Evolutionary conservation across 768 basidiomycete genomes (phyloP).

Genomic region (Hortiboletus flavorubellus): DNA sequence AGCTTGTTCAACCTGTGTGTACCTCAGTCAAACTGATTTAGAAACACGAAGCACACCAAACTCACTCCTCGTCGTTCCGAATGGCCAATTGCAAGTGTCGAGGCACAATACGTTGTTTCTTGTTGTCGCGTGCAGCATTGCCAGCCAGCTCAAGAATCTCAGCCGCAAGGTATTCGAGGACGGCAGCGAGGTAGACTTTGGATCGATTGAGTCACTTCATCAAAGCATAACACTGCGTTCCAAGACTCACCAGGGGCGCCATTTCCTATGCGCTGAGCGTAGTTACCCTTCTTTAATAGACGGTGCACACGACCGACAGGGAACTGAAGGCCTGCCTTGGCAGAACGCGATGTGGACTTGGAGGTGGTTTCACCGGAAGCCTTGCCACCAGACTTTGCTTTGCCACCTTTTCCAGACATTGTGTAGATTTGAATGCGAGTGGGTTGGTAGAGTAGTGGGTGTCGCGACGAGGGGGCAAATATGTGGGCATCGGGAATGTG

Average conservation of each 20-base stretch:
- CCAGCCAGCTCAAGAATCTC: conserved; percentile 64
- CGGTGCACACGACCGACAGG: conserved; percentile 64
- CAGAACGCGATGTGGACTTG: conserved; percentile 38
- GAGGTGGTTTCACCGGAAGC: conserved; percentile 36
- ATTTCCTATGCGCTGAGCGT: conserved; percentile 53
- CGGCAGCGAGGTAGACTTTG: conserved; percentile 57
- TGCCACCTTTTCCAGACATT: conserved; percentile 45
- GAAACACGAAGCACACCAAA: neutral
- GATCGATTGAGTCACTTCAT: neutral
- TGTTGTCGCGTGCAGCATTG: conserved; percentile 52
- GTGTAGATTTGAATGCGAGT: neutral
- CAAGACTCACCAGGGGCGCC: conserved; percentile 43
- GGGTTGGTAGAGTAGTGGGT: neutral
- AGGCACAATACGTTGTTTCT: conserved; percentile 61
- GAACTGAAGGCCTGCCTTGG: conserved; percentile 42
- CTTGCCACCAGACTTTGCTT: conserved; percentile 69
- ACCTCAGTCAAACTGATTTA: neutral
- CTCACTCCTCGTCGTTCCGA: conserved; percentile 56
- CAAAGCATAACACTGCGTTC: too few relatives aligned
- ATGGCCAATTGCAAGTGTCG: conserved; percentile 65
- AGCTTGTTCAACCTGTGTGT: conserved; percentile 35
- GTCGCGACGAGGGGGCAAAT: conserved; percentile 4
- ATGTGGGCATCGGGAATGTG: conserved; percentile 4
- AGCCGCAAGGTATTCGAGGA: conserved; percentile 59
- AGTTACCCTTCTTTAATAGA: conserved; percentile 58